Base-by-base conservation (phyloP, 2,329 filamentous ascomycete species). In the Fusarium compactum region DNA sequence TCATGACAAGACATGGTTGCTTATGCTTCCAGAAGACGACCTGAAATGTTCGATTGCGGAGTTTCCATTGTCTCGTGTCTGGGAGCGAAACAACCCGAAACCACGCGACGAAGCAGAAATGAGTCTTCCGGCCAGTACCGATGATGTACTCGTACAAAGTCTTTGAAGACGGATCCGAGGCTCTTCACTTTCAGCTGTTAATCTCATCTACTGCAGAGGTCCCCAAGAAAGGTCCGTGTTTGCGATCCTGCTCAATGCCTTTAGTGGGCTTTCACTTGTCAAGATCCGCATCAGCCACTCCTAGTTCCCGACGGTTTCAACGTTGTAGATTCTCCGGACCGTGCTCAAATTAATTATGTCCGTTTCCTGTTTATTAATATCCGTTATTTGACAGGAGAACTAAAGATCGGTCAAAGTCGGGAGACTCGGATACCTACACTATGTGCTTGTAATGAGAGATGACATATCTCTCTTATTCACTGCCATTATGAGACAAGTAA, bases 371-470 rank as follows among this genome's bases (percentile, higher is more conserved):
- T 22, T 20, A 15, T 18, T 43, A 10, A 14, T 38, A 38, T 9
- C 34, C 34, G 34, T 22, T 30, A 15, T 48, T 38, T 27, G 59
- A 30, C 61, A 48, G 41, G 29, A 57, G 15, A 30, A 11, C 41
- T 60, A 41, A 25, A 57, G 5, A 11, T 74, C 73, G 72, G 73
- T 67, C 73, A 75, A 75, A 74, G 64, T 58, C 73, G 73, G 72
- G 27, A 22, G 22, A 24, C 24, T 24, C 48, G 38, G 54, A 11
- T 10, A 10, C 32, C 11, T 29, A 29, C 27, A 29, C 27, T 29
- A 29, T 29, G 27, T 11, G 27, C 10, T 29, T 52, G 45, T 38
- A 22, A 44, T 47, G 20, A 10, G 8, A 43, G 3, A 43, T 43
- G 41, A 43, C 20, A 43, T 43, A 43, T 43, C 41, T 15, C 18